Evolutionary conservation across 1,284 basidiomycete genomes (phyloP).

Genomic region (Austroboletus rostrupii): DNA sequence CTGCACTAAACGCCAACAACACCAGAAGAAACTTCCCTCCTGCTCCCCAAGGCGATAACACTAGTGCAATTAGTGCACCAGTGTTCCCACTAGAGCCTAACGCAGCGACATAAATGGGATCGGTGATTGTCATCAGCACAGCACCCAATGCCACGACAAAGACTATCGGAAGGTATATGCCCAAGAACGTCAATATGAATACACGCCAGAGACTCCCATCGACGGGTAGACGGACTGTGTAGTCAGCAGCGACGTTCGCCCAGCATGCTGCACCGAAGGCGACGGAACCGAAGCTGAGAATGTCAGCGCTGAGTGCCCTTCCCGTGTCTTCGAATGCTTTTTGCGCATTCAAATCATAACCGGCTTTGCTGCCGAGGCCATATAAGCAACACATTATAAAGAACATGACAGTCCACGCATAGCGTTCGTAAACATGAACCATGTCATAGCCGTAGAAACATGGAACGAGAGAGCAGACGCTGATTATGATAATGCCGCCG

Average conservation of each 20-base stretch:
- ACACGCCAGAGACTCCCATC: conserved; percentile 43
- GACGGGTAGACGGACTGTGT: conserved; percentile 50
- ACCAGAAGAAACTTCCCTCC: conserved; percentile 60
- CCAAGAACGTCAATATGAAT: conserved; percentile 54
- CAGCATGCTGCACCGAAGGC: conserved; percentile 47
- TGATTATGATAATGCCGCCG: conserved; percentile 38
- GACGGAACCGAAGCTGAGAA: conserved; percentile 57
- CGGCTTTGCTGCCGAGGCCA: conserved; percentile 45
- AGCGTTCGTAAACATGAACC: conserved; percentile 58
- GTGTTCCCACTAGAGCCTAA: conserved; percentile 45
- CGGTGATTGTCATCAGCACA: conserved; percentile 51
- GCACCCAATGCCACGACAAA: conserved; percentile 57
- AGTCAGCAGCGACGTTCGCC: conserved; percentile 52
- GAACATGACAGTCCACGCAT: conserved; percentile 56
- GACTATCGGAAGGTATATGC: conserved; percentile 51
- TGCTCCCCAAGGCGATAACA: conserved; percentile 44
- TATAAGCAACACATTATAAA: conserved; percentile 52
- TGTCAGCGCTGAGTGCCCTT: conserved; percentile 39
- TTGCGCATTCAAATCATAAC: conserved; percentile 46
- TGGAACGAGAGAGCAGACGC: conserved; percentile 41
- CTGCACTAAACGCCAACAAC: conserved; percentile 51
- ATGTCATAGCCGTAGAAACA: conserved; percentile 51
- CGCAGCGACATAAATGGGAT: conserved; percentile 46
- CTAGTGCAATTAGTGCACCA: conserved; percentile 43
- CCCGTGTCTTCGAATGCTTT: conserved; percentile 44